Evolutionary conservation across 257 asterid genomes (phyloP), one percentile per base, ranked within the genome.

Genomic region (Vinca minor): DNA sequence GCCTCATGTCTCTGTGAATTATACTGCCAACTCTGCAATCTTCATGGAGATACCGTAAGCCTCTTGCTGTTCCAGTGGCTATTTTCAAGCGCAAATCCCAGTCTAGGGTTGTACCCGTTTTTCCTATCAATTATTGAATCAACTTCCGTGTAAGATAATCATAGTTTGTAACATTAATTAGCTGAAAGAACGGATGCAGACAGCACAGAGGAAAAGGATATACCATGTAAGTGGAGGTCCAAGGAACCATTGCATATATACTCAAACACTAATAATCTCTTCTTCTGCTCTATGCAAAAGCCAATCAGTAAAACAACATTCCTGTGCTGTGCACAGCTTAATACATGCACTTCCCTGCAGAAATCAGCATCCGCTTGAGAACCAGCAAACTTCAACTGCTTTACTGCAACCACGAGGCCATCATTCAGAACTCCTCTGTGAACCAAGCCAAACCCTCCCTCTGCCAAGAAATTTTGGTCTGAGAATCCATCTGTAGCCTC

Each of bases 1-100:
- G 96, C 72, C 88, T 74, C 76, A 90, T 64, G 59, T 87, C 87
- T 69, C 93, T 70, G 76, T 90, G 96, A 67, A 82, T 75, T 66
- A 90, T 84, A 52, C 97, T 78, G 73, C 97, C 97, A 11, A 90
- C 95, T 78, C 97, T 84, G 73, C 97, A 90, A 77, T 87, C 97
- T 73, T 90, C 97, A 65, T 90, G 97, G 64, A 90, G 96, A 72
- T 90, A 90, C 36, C 97, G 78, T 67, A 90, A 81, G 26, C 96
- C 97, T 82, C 96, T 89, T 39, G 96, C 96, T 32, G 95, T 87
- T 60, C 96, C 96, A 26, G 82, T 76, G 54, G 96, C 95, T 73
- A 89, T 83, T 81, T 78, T 85, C 58, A 85, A 63, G 68, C 96
- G 91, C 55, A 86, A 62, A 66, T 71, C 68, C 96, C 94, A 87